Conservation (phyloP, 257 asterid species). For the Solanum sitiens region DNA sequence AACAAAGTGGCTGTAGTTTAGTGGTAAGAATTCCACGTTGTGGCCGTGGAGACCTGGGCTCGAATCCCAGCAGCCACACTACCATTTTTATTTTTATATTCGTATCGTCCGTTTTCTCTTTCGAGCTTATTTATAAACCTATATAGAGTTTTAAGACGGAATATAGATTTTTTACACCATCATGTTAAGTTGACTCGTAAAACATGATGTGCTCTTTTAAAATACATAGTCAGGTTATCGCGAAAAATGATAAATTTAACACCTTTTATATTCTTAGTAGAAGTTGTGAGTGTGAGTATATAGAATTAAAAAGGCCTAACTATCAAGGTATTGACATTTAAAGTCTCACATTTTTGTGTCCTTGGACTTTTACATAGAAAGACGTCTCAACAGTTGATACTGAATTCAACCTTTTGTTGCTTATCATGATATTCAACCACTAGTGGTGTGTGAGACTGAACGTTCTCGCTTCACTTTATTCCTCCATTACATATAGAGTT, state of each 20-base stretch:
- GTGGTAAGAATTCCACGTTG: conserved; percentile 80
- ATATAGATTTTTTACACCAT: not conserved
- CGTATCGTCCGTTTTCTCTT: not conserved
- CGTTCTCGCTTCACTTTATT: not conserved
- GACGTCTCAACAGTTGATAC: not conserved
- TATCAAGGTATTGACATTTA: not conserved
- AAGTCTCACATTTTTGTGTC: not conserved
- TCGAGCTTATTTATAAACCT: not conserved
- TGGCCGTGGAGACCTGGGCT: conserved; percentile 99
- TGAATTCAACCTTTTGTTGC: not conserved
- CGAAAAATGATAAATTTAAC: too few species aligned
- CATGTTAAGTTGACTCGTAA: not conserved
- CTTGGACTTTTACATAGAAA: not conserved
- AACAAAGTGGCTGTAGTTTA: not conserved
- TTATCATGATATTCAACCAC: not conserved
- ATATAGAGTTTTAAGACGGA: not conserved
- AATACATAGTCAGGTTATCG: not conserved
- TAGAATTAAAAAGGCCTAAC: not conserved
- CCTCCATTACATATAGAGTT: not conserved
- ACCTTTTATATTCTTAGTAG: too few species aligned
- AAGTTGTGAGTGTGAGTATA: not conserved
- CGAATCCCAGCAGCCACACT: conserved; percentile 99
- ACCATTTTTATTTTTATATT: not conserved
- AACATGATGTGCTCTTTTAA: not conserved
- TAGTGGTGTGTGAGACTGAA: not conserved